A percentile compares a stretch with the other conserved stretches of the same genome.
These are phyloP conservation scores for Aspergillus persii DNA, from an alignment of 2,329 filamentous ascomycete genomes.

Conservation along the genomic window DNA sequence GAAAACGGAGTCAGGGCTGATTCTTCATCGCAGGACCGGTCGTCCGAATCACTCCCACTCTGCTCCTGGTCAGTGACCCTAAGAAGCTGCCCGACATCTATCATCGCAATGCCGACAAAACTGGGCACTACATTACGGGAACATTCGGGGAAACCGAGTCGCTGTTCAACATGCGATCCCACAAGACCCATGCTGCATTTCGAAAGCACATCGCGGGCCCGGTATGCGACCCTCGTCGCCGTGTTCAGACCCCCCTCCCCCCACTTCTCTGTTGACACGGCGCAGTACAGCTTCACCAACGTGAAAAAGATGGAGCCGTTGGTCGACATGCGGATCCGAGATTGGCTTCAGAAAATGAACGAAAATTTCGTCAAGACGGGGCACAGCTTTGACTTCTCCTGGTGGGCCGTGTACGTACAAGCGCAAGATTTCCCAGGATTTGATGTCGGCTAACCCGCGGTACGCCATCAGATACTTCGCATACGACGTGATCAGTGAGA, in stretches of 20 bases:
- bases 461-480: slow-evolving; percentile 46
- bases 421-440: neutral
- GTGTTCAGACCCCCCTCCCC: neutral
- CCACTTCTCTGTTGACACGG: slow-evolving; percentile 4
- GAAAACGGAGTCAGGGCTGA: neutral
- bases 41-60: slow-evolving; percentile 53
- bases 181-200: slow-evolving; percentile 51
- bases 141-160: slow-evolving; percentile 56
- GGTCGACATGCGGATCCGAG: slow-evolving; percentile 50
- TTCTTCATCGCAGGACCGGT: slow-evolving; percentile 44
- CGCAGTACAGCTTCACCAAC: slow-evolving; percentile 54
- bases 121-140: slow-evolving; percentile 58
- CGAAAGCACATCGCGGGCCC: slow-evolving; percentile 56
- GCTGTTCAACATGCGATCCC: slow-evolving; percentile 58
- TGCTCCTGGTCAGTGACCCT: slow-evolving; percentile 54
- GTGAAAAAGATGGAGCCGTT: slow-evolving; percentile 60
- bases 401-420: slow-evolving; percentile 50
- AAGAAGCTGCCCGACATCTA: slow-evolving; percentile 58
- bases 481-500: slow-evolving; percentile 57
- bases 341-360: slow-evolving; percentile 53
- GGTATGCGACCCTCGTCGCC: slow-evolving; percentile 21
- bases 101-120: slow-evolving; percentile 55
- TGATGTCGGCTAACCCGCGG: neutral
- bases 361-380: slow-evolving; percentile 46
- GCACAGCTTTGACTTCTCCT: slow-evolving; percentile 53